Evolutionary conservation across 1,139 yeast genomes (phyloP).

Genomic region (Hansenula lynferdii): DNA sequence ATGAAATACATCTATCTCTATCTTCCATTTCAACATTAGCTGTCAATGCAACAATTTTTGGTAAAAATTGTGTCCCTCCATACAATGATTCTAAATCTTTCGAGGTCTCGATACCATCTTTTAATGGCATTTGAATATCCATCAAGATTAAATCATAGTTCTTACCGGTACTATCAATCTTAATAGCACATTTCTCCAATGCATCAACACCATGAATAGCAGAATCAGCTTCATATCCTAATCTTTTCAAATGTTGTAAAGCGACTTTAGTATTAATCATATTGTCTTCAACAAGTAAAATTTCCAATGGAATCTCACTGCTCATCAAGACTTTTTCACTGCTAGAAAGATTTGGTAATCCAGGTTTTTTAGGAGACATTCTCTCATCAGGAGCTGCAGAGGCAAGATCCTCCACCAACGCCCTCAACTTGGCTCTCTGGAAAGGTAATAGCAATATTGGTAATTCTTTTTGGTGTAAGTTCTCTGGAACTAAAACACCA

Average conservation of each 20-base stretch:
- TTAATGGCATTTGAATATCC: slow-evolving; percentile 92
- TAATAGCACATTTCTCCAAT: slow-evolving; percentile 74
- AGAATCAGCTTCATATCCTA: slow-evolving; percentile 51
- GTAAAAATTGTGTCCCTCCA: slow-evolving; percentile 30
- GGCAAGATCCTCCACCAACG: slow-evolving; percentile 2
- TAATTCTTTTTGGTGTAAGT: slow-evolving; percentile 3
- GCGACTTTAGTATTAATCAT: slow-evolving; percentile 82
- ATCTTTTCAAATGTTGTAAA: slow-evolving; percentile 56
- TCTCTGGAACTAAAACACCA: slow-evolving; percentile 8
- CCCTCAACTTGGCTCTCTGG: slow-evolving; percentile 7
- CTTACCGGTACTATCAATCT: slow-evolving; percentile 65
- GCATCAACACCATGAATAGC: slow-evolving; percentile 92
- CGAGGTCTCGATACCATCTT: slow-evolving; percentile 89
- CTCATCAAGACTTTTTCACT: slow-evolving; percentile 16
- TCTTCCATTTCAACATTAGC: slow-evolving; percentile 59
- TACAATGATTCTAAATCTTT: slow-evolving; percentile 70
- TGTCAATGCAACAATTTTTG: slow-evolving; percentile 44
- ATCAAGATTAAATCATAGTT: slow-evolving; percentile 66
- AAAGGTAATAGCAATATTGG: slow-evolving; percentile 15
- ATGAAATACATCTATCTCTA: slow-evolving; percentile 39
- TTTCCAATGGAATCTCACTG: slow-evolving; percentile 41
- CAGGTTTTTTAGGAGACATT: slow-evolving; percentile 1
- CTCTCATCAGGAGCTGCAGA: neutral
- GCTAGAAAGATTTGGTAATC: slow-evolving; percentile 5
- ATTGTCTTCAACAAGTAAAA: slow-evolving; percentile 91